Conservation (phyloP, 257 asterid species). For the Eucommia ulmoides region DNA sequence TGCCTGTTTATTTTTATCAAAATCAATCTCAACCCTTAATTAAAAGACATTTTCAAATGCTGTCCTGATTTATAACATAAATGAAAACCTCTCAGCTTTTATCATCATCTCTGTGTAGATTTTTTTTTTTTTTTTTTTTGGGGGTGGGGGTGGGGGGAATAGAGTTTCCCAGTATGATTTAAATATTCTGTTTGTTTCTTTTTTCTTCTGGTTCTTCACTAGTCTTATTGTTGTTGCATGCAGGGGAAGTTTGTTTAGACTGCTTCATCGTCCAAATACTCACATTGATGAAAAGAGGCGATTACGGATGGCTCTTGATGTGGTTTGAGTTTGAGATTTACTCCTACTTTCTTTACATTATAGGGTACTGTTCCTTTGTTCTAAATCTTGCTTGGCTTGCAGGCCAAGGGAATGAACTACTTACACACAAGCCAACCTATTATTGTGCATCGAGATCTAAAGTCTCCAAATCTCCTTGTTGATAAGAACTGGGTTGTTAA, state of each 20-base stretch:
- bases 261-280: slow-evolving; percentile 66
- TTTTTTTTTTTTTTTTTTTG: too few species aligned
- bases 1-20: too few species aligned
- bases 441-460: slow-evolving; percentile 93
- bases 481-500: slow-evolving; percentile 93
- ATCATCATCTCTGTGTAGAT: too few species aligned
- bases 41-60: too few species aligned
- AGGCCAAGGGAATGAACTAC: slow-evolving; percentile 99
- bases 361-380: slow-evolving; percentile 7
- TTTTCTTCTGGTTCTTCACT: background rate
- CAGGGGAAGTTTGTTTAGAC: slow-evolving; percentile 95
- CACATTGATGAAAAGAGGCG: slow-evolving; percentile 84
- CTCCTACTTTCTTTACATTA: slow-evolving; percentile 11
- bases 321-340: slow-evolving; percentile 38
- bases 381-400: slow-evolving; percentile 17
- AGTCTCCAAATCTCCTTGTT: slow-evolving; percentile 95
- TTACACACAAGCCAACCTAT: slow-evolving; percentile 86
- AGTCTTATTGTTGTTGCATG: slow-evolving; percentile 10
- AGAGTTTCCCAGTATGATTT: too few species aligned
- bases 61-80: too few species aligned
- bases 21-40: too few species aligned
- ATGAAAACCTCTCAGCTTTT: too few species aligned
- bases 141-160: too few species aligned
- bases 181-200: too few species aligned
- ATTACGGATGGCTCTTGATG: slow-evolving; percentile 89